A percentile compares a stretch with the other conserved stretches of the same genome.
phyloP scores from a whole-genome alignment of 371 early-diverging fungal species.

The Massospora cicadina region DNA sequence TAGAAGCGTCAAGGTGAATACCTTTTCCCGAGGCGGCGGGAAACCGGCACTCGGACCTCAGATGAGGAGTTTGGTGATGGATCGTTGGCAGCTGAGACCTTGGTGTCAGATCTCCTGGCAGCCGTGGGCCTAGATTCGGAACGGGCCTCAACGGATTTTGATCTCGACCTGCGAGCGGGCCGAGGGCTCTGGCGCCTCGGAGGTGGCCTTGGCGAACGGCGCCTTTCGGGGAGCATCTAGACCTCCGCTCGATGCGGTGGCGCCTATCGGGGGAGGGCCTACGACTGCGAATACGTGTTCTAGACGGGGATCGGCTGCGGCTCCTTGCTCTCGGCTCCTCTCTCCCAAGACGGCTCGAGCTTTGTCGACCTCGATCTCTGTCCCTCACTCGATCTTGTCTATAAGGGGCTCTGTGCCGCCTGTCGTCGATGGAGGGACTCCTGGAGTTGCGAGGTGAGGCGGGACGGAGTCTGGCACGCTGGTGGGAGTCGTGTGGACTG shows the following conservation, averaged over 20 bases:
- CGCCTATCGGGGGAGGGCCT: neutral
- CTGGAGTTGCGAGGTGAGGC: neutral
- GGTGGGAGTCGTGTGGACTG: neutral
- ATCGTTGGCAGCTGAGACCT: neutral
- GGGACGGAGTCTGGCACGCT: neutral
- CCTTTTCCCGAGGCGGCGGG: neutral
- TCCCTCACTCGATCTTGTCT: neutral
- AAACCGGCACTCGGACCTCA: neutral
- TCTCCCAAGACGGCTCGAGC: too few relatives aligned
- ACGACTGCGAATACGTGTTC: too few relatives aligned
- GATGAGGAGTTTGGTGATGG: neutral
- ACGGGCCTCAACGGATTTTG: neutral
- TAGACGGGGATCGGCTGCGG: neutral
- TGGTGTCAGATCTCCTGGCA: neutral
- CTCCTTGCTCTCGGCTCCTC: too few relatives aligned
- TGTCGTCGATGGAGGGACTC: neutral
- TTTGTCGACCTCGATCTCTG: neutral
- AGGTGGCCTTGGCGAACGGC: neutral
- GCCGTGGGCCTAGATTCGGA: neutral
- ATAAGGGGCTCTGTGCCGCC: neutral
- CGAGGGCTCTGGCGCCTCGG: neutral
- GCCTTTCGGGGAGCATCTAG: neutral
- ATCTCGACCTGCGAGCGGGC: neutral
- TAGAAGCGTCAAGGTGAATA: neutral
- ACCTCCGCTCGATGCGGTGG: neutral